A percentile compares a stretch with the other conserved stretches of the same genome.
Conservation (phyloP, 2,329 filamentous ascomycete genomes). For the Sporothrix brasiliensis region DNA sequence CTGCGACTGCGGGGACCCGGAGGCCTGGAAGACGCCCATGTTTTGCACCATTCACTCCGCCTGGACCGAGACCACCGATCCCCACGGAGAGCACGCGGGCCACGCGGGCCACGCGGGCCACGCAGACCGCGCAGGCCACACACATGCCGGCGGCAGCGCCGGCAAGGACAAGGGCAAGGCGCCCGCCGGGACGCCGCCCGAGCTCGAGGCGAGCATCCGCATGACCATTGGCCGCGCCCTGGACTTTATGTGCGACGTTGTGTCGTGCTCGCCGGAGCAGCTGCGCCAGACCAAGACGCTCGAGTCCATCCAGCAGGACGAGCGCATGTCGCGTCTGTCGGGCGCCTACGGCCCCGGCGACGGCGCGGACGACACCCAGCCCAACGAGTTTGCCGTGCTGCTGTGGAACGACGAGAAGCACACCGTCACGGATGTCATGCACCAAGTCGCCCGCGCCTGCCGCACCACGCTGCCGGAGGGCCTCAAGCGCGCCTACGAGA, state of each 20-base stretch:
- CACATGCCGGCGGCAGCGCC: not conserved
- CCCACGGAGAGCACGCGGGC: not conserved
- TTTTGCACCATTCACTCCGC: constrained; percentile 92
- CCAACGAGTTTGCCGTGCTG: constrained; percentile 78
- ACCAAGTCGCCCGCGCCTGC: constrained; percentile 90
- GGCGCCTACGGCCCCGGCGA: constrained; percentile 74
- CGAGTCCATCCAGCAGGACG: constrained; percentile 79
- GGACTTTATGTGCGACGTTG: constrained; percentile 96
- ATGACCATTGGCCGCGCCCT: constrained; percentile 84
- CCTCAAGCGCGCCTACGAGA: constrained; percentile 77
- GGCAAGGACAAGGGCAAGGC: constrained; percentile 64
- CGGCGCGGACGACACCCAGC: constrained; percentile 64
- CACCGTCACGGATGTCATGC: constrained; percentile 84
- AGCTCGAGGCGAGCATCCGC: constrained; percentile 74
- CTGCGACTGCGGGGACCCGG: constrained; percentile 94
- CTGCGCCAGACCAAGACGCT: constrained; percentile 81
- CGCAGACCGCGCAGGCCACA: not conserved
- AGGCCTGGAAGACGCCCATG: constrained; percentile 87
- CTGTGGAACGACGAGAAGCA: constrained; percentile 99
- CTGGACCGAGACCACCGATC: constrained; percentile 43
- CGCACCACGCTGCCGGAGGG: constrained; percentile 70
- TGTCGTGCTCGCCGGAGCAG: constrained; percentile 96
- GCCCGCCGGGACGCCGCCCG: constrained; percentile 66
- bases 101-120: too few relatives aligned
- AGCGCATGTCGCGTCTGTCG: constrained; percentile 74